Evolutionary conservation across 345 rosid genomes (phyloP).

Genomic region (Orychophragmus violaceus): DNA sequence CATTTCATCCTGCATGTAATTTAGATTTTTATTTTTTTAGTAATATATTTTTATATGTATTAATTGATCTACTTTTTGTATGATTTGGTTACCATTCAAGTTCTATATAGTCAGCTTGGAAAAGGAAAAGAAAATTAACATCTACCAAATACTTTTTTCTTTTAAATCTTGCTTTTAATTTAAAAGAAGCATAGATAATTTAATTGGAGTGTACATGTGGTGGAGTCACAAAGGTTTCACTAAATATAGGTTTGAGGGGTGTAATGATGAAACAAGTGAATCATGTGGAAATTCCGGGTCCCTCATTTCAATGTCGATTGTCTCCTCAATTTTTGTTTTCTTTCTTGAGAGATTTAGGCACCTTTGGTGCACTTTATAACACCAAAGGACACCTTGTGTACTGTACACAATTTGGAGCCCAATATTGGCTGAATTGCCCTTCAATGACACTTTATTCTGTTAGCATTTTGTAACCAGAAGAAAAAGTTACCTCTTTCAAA

Average conservation of each 20-base stretch:
- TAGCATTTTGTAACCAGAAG: no score
- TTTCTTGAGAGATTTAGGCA: no score
- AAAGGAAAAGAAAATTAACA: neutral
- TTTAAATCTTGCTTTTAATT: neutral
- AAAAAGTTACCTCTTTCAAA: no score
- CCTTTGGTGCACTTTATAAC: no score
- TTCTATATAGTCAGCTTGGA: neutral
- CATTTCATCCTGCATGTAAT: no score
- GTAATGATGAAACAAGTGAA: slow-evolving; percentile 33
- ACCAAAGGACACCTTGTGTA: no score
- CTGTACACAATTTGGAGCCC: no score
- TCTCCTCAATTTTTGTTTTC: neutral
- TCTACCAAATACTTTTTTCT: neutral
- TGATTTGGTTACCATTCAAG: neutral
- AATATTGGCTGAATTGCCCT: no score
- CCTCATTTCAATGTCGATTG: slow-evolving; percentile 29
- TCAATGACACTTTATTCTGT: no score
- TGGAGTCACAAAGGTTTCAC: slow-evolving; percentile 29
- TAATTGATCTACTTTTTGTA: no score
- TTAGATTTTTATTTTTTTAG: no score
- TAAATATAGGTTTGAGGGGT: slow-evolving; percentile 21
- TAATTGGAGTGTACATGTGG: slow-evolving; percentile 26
- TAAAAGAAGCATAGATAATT: neutral
- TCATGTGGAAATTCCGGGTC: slow-evolving; percentile 22
- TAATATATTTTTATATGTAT: no score